Percentiles rank a stretch among this genome's conserved stretches.
Evolutionary conservation across 2,329 filamentous ascomycete genomes (phyloP).

Genomic region (Epichloe gansuensis): DNA sequence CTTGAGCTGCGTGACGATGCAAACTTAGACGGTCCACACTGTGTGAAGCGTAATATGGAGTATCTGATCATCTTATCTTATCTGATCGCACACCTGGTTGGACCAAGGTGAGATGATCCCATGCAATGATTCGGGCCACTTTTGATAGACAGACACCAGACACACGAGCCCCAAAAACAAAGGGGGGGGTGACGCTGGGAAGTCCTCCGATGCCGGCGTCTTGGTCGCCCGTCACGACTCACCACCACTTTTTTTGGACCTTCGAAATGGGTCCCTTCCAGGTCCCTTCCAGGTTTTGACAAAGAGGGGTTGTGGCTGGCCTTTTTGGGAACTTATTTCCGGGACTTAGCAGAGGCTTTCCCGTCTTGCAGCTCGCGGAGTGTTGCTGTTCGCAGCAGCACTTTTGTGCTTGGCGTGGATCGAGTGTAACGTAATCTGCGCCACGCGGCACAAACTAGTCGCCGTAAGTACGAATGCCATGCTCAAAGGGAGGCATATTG

Average conservation of each 20-base stretch:
- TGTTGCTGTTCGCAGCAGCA: background rate
- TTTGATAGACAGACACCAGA: background rate
- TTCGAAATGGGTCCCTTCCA: background rate
- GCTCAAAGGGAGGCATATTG: no score
- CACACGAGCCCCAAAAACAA: background rate
- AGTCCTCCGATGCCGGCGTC: background rate
- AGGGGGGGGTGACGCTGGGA: background rate
- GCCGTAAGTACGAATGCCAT: no score
- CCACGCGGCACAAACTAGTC: no score
- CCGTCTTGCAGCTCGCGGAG: background rate
- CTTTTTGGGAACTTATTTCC: background rate
- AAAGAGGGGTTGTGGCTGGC: background rate
- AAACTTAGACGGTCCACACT: background rate
- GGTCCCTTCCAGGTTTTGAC: background rate
- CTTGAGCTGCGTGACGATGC: background rate
- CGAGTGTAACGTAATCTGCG: no score
- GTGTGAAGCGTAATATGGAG: background rate
- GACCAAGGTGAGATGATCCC: background rate
- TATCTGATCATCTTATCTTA: slow-evolving; percentile 1
- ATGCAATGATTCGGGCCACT: background rate
- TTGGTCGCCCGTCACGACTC: background rate
- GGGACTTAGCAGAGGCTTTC: background rate
- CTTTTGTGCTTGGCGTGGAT: background rate
- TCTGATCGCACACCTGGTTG: background rate
- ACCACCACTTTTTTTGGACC: background rate